Evolutionary conservation across 805 yeast species (phyloP).

Genomic region (Diddensiella transvaalensis): DNA sequence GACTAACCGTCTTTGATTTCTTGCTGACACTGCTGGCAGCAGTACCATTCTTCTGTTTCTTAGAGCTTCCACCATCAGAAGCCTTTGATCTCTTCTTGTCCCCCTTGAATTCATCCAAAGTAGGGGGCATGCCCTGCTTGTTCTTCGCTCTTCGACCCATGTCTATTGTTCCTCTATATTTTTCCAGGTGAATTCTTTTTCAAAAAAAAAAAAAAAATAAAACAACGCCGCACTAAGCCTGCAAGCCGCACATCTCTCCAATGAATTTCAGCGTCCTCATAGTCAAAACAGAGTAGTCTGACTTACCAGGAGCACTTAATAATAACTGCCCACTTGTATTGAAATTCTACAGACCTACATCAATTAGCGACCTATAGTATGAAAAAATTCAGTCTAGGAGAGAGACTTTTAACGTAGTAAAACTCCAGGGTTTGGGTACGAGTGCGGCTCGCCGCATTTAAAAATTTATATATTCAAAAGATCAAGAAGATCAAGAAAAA

Average conservation of each 20-base stretch:
- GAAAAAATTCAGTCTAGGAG: too few relatives aligned
- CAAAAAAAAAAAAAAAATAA: neutral
- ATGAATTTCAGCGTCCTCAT: too few relatives aligned
- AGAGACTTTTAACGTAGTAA: neutral
- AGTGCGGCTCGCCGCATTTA: too few relatives aligned
- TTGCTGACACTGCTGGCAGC: constrained; percentile 19
- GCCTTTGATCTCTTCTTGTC: constrained; percentile 29
- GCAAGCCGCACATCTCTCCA: neutral
- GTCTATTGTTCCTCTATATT: neutral
- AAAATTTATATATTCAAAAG: too few relatives aligned
- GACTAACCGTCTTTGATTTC: constrained; percentile 32
- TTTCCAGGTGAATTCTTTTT: neutral
- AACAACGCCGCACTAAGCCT: neutral
- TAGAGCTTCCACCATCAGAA: constrained; percentile 10
- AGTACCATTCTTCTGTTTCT: constrained; percentile 1
- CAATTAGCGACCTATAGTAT: too few relatives aligned
- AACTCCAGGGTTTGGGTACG: too few relatives aligned
- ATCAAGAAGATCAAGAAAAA: too few relatives aligned
- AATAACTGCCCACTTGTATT: too few relatives aligned
- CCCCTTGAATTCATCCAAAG: constrained; percentile 66
- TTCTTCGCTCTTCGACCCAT: constrained; percentile 95
- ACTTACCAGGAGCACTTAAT: too few relatives aligned
- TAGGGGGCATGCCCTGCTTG: constrained; percentile 90
- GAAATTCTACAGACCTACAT: too few relatives aligned
- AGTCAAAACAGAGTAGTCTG: too few relatives aligned